These are phyloP conservation scores for Rhizopogon vesiculosus DNA, from an alignment of 768 basidiomycete species.

Conservation along the genomic window DNA sequence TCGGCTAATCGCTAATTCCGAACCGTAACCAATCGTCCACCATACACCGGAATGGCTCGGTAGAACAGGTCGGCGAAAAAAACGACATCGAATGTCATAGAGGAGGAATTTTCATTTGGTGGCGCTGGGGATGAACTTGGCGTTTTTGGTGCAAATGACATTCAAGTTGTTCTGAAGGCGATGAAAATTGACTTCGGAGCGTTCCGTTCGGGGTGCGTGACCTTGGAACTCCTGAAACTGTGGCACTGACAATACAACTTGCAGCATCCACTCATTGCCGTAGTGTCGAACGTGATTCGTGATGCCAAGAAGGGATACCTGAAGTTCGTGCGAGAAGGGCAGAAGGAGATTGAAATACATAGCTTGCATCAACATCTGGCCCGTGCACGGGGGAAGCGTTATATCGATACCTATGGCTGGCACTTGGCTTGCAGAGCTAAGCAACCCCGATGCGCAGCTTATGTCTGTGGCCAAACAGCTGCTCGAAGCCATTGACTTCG, in stretches of 20 bases:
- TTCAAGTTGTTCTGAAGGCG: not conserved
- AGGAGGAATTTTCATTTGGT: too few species aligned
- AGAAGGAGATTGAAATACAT: constrained; percentile 7
- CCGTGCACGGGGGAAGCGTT: not conserved
- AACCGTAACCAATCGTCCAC: too few species aligned
- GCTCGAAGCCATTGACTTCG: constrained; percentile 3
- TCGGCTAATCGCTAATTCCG: too few species aligned
- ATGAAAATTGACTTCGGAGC: not conserved
- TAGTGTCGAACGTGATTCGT: not conserved
- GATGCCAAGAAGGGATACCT: constrained; percentile 3
- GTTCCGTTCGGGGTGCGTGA: not conserved
- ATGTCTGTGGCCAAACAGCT: not conserved
- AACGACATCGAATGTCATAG: too few species aligned
- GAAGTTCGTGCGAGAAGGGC: constrained; percentile 4
- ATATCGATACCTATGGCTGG: not conserved
- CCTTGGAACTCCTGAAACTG: not conserved
- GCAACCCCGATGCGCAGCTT: not conserved
- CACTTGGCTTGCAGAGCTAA: not conserved
- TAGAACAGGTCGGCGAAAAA: too few species aligned
- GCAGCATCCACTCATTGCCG: constrained; percentile 11
- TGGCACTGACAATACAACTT: not conserved
- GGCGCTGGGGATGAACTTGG: not conserved
- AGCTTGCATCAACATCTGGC: not conserved
- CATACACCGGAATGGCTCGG: too few species aligned
- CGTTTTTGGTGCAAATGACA: not conserved